A percentile compares a stretch with the other conserved stretches of the same genome.
These are phyloP conservation scores for Polygonum aviculare DNA, from an alignment of 148 eudicot genomes.

Conservation along the genomic window DNA sequence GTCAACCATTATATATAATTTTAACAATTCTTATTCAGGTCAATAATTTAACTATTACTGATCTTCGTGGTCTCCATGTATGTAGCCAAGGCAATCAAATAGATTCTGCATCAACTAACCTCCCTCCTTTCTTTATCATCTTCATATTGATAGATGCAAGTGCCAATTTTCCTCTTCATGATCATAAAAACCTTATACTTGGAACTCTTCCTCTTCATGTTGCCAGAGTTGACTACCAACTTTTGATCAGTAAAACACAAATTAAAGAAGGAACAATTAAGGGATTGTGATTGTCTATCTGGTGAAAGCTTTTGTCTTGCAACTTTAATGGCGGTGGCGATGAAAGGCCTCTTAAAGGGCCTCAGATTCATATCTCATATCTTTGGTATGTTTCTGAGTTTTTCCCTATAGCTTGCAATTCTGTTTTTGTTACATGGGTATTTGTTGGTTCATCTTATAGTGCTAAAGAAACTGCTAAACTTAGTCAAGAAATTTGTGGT, in stretches of 20 bases:
- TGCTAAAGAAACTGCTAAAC: too few relatives aligned
- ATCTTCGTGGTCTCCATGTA: conserved; percentile 11
- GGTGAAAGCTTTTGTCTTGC: neutral
- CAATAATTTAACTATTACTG: neutral
- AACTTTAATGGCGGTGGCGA: conserved; percentile 4
- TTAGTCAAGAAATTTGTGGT: neutral
- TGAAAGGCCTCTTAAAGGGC: conserved; percentile 9
- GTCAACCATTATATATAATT: neutral
- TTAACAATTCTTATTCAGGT: neutral
- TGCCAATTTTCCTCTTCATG: neutral
- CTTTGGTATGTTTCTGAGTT: conserved; percentile 7
- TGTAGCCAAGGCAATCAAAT: conserved; percentile 1
- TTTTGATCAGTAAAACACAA: neutral
- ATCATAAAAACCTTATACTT: neutral
- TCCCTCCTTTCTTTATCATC: neutral
- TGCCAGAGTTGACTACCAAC: neutral
- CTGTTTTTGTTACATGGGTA: neutral
- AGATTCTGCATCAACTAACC: neutral
- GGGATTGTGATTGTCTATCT: neutral
- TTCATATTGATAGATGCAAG: neutral
- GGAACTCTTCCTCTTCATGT: neutral
- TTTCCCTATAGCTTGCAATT: neutral
- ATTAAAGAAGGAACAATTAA: neutral
- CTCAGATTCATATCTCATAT: conserved; percentile 7
- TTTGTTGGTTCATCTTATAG: neutral